A percentile compares a stretch with the other conserved stretches of the same genome.
These are phyloP conservation scores for Coffea canephora DNA, from an alignment of 257 asterid genomes.

Conservation along the genomic window DNA sequence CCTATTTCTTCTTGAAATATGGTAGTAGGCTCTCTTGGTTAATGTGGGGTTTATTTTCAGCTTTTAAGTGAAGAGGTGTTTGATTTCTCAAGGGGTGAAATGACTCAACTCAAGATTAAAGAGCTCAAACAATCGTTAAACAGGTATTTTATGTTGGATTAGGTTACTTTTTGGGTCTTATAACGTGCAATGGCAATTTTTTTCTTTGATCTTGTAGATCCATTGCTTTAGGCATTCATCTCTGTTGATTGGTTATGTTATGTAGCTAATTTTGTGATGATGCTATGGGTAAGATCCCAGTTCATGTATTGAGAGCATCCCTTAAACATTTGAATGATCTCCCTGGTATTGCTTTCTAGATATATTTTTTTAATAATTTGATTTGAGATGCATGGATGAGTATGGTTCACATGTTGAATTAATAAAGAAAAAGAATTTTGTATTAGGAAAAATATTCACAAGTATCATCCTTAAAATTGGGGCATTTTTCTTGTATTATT, in stretches of 20 bases:
- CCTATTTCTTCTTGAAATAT: conserved; percentile 11
- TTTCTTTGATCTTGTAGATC: neutral
- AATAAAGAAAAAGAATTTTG: neutral
- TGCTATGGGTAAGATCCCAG: neutral
- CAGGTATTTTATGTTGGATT: conserved; percentile 49
- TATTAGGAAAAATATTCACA: neutral
- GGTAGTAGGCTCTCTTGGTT: conserved; percentile 9
- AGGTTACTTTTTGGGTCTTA: neutral
- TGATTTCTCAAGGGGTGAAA: conserved; percentile 98
- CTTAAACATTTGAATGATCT: neutral
- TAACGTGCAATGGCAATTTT: too few species aligned
- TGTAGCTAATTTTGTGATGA: neutral
- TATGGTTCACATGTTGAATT: neutral
- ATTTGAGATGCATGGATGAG: neutral
- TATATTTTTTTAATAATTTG: neutral
- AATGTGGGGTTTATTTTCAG: conserved; percentile 40
- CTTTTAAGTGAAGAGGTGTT: conserved; percentile 99
- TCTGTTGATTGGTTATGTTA: neutral
- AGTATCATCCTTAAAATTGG: neutral
- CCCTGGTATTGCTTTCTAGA: neutral
- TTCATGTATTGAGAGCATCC: neutral
- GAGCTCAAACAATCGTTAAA: conserved; percentile 89
- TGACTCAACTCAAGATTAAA: conserved; percentile 97
- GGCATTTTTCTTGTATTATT: neutral
- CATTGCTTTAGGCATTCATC: neutral